A percentile compares a stretch with the other conserved stretches of the same genome.
Evolutionary conservation across 2,329 filamentous ascomycete species (phyloP).

Genomic region (Apiospora aurea): DNA sequence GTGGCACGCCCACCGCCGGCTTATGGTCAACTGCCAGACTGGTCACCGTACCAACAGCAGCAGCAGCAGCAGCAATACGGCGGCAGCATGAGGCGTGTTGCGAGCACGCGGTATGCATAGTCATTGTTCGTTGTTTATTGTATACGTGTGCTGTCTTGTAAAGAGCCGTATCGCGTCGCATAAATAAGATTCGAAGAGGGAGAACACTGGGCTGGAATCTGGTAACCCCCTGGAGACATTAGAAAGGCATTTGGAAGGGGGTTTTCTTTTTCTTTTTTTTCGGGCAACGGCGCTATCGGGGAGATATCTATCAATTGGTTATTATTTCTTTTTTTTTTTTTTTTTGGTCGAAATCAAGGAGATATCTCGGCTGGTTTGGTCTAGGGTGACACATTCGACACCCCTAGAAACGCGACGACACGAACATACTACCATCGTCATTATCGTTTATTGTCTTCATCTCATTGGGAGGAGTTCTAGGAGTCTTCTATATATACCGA

Average conservation of each 20-base stretch:
- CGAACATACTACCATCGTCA: neutral
- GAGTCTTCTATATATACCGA: conserved; percentile 16
- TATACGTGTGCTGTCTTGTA: neutral
- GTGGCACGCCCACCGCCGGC: conserved; percentile 19
- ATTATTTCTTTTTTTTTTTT: neutral
- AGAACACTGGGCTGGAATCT: conserved; percentile 24
- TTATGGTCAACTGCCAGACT: neutral
- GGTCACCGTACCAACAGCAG: conserved; percentile 17
- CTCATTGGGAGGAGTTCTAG: conserved; percentile 22
- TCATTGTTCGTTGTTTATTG: neutral
- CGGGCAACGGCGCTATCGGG: conserved; percentile 6
- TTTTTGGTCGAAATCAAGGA: conserved; percentile 1
- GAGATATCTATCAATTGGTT: neutral
- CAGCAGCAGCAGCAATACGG: conserved; percentile 6
- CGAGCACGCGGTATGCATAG: conserved; percentile 19
- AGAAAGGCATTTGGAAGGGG: neutral
- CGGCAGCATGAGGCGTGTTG: neutral
- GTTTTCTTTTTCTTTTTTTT: neutral
- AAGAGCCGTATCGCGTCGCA: neutral
- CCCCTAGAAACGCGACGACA: neutral
- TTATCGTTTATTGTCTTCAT: neutral
- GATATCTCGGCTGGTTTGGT: neutral
- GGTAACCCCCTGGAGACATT: conserved; percentile 12
- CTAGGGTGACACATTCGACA: neutral
- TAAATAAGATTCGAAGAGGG: conserved; percentile 14